Evolutionary conservation across 2,329 filamentous ascomycete genomes (phyloP).

Genomic region (Orbilia javanica): DNA sequence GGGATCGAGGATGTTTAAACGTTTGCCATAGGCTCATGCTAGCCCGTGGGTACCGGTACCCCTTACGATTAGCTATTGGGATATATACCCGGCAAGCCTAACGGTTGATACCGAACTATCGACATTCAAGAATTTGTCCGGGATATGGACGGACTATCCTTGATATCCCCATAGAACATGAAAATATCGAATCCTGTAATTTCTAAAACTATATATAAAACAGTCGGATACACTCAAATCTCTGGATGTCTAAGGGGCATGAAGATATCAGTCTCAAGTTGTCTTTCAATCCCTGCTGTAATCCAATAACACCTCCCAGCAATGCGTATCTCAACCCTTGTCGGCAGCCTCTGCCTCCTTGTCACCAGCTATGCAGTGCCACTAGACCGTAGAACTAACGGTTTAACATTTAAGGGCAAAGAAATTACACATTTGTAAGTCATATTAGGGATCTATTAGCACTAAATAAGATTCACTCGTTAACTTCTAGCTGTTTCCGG

Average conservation of each 20-base stretch:
- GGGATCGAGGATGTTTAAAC: not conserved
- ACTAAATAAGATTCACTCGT: not conserved
- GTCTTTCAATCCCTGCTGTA: not conserved
- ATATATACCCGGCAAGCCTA: not conserved
- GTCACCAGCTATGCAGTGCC: slow-evolving; percentile 17
- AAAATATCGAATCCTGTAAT: no score
- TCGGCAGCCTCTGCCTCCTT: slow-evolving; percentile 6
- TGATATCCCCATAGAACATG: not conserved
- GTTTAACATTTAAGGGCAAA: slow-evolving; percentile 37
- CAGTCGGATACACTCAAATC: not conserved
- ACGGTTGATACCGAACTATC: slow-evolving; percentile 10
- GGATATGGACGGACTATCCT: slow-evolving; percentile 42
- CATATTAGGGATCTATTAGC: not conserved
- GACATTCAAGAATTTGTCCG: slow-evolving; percentile 28
- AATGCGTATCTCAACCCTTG: slow-evolving; percentile 35
- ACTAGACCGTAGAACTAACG: slow-evolving; percentile 12
- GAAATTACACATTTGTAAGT: slow-evolving; percentile 45
- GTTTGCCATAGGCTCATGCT: no score
- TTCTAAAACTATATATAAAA: not conserved
- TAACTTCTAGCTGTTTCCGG: not conserved
- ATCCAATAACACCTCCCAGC: no score
- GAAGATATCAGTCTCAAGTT: not conserved
- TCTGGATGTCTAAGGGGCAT: not conserved
- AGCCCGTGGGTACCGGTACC: not conserved
- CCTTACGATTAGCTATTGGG: not conserved